Conservation (phyloP, 2,329 filamentous ascomycete species). For the Botryotinia globosa region DNA sequence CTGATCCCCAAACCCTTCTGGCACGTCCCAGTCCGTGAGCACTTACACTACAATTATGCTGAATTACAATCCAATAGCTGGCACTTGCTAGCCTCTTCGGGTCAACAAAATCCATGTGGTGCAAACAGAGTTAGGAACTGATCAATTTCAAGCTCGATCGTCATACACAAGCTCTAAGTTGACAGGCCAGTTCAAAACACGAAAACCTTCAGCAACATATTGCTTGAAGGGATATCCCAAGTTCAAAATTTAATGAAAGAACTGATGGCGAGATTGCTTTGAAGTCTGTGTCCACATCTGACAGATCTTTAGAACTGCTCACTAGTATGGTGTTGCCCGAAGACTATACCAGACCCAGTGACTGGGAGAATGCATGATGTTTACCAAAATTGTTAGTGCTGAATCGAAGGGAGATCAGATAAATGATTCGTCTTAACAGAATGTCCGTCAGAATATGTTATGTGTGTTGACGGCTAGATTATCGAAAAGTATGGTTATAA, state of each 20-base stretch:
- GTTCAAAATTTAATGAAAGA: not conserved
- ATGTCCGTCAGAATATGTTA: not conserved
- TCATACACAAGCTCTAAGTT: not conserved
- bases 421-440: not conserved
- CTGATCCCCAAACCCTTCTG: slow-evolving; percentile 8
- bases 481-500: not conserved
- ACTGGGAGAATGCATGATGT: not conserved
- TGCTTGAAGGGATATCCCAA: not conserved
- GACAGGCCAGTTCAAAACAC: not conserved
- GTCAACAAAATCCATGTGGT: not conserved
- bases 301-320: not conserved
- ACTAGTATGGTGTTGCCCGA: not conserved
- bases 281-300: slow-evolving; percentile 5
- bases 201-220: not conserved
- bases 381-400: too few relatives aligned
- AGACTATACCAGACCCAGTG: not conserved
- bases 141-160: not conserved
- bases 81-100: not conserved
- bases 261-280: not conserved
- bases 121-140: not conserved
- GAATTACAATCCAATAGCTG: not conserved
- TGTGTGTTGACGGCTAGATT: not conserved
- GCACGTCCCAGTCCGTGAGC: not conserved
- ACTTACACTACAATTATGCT: not conserved
- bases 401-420: not conserved